phyloP scores from a whole-genome alignment of 2,329 filamentous ascomycete species.

The Magnaporthiopsis rhizophila region DNA sequence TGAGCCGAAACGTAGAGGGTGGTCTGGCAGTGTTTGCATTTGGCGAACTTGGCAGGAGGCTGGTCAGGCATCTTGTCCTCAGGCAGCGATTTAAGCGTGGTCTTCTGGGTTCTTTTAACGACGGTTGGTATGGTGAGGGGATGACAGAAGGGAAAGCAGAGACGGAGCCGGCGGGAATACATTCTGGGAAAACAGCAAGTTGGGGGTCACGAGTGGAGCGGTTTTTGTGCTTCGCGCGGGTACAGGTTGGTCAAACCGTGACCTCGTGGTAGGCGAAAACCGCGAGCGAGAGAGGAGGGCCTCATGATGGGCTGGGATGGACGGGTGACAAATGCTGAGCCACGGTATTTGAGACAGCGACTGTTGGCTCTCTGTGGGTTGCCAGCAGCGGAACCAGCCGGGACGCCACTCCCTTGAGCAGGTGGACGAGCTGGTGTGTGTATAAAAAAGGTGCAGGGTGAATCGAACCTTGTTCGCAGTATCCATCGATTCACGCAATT shows the following conservation, averaged over 20 bases:
- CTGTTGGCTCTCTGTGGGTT: not conserved
- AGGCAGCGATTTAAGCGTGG: not conserved
- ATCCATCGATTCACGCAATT: too few relatives aligned
- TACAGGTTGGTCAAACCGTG: not conserved
- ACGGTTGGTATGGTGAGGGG: too few relatives aligned
- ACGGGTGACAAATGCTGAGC: not conserved
- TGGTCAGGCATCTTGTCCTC: not conserved
- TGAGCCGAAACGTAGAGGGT: too few relatives aligned
- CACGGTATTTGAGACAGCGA: not conserved
- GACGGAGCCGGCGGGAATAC: too few relatives aligned
- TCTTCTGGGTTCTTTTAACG: not conserved
- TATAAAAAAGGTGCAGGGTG: too few relatives aligned
- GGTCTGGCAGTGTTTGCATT: not conserved
- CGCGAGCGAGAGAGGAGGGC: not conserved
- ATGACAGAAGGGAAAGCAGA: not conserved
- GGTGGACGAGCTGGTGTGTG: too few relatives aligned
- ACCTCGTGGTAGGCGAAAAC: too few relatives aligned
- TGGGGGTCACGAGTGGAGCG: not conserved
- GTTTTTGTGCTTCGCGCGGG: not conserved
- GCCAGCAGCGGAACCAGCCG: not conserved
- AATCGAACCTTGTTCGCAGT: too few relatives aligned
- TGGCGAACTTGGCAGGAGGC: not conserved
- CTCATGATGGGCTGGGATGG: not conserved
- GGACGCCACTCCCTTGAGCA: too few relatives aligned
- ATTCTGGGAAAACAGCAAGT: not conserved